Conservation (phyloP, 2,329 filamentous ascomycete genomes). For the Bipolaris bicolor region DNA sequence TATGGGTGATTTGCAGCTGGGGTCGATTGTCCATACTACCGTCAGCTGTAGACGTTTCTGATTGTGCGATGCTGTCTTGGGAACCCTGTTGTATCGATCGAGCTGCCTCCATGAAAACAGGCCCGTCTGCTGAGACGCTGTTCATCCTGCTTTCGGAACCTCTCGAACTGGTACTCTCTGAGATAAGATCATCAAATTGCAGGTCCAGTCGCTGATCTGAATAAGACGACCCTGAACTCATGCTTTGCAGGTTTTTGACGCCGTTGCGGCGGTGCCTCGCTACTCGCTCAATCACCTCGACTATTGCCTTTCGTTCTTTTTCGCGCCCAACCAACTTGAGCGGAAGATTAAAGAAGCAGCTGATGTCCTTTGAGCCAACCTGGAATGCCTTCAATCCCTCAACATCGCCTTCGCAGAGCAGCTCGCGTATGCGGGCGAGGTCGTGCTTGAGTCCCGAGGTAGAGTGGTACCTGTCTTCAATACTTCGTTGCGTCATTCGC, state of each 20-base stretch:
- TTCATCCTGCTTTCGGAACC: constrained; percentile 56
- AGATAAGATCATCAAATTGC: constrained; percentile 57
- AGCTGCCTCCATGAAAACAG: constrained; percentile 36
- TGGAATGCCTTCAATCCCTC: constrained; percentile 73
- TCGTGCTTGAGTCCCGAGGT: constrained; percentile 86
- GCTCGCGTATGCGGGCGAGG: constrained; percentile 72
- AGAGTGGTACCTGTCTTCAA: constrained; percentile 87
- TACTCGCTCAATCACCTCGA: constrained; percentile 75
- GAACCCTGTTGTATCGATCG: constrained; percentile 35
- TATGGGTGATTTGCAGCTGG: constrained; percentile 21
- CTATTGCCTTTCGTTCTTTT: constrained; percentile 71
- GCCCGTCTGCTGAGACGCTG: constrained; percentile 34
- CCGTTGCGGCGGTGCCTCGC: constrained; percentile 65
- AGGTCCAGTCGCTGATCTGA: constrained; percentile 59
- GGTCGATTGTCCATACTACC: constrained; percentile 32
- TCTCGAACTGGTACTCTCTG: constrained; percentile 60
- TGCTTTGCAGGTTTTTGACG: constrained; percentile 53
- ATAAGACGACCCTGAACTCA: constrained; percentile 61
- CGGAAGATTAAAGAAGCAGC: constrained; percentile 89
- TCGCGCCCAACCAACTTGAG: constrained; percentile 79
- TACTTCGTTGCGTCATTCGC: constrained; percentile 89
- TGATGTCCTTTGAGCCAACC: constrained; percentile 84
- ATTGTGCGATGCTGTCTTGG: constrained; percentile 36
- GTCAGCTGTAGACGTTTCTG: constrained; percentile 35
- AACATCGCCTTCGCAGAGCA: constrained; percentile 76